Conservation (phyloP, 345 rosid genomes). For the Eucalyptus regnans region DNA sequence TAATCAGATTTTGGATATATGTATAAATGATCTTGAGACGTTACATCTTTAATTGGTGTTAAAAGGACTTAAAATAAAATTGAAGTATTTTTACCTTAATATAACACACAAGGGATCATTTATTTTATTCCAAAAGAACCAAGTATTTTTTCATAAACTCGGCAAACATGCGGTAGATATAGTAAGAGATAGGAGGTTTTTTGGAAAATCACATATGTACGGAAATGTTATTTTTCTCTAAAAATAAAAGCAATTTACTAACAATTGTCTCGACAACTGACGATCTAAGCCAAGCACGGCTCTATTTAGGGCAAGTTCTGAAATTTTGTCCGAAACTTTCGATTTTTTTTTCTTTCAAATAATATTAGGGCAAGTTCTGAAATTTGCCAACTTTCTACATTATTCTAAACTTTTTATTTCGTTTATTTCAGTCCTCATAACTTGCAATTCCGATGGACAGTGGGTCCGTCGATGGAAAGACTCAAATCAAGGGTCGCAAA, state of each 20-base stretch:
- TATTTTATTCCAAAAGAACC: neutral
- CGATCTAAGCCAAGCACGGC: neutral
- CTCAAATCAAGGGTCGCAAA: neutral
- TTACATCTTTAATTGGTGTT: neutral
- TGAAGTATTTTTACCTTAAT: neutral
- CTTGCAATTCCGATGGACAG: neutral
- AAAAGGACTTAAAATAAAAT: neutral
- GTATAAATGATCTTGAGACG: neutral
- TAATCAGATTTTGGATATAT: neutral
- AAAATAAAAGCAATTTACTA: neutral
- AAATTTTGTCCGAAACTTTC: neutral
- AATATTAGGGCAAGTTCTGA: neutral
- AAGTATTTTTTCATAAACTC: accelerated
- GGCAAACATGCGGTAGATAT: neutral
- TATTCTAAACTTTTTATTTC: neutral
- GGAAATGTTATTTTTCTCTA: neutral
- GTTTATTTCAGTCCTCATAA: neutral
- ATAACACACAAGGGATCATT: neutral
- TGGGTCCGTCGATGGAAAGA: neutral
- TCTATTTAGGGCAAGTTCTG: no score
- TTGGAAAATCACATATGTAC: neutral
- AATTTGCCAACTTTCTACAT: neutral
- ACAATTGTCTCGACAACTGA: accelerated
- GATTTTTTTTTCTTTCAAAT: neutral
- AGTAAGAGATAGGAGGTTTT: neutral